These are phyloP conservation scores for Marchantia paleacea DNA, from an alignment of 225 moss, liverwort and hornwort genomes.

Conservation along the genomic window DNA sequence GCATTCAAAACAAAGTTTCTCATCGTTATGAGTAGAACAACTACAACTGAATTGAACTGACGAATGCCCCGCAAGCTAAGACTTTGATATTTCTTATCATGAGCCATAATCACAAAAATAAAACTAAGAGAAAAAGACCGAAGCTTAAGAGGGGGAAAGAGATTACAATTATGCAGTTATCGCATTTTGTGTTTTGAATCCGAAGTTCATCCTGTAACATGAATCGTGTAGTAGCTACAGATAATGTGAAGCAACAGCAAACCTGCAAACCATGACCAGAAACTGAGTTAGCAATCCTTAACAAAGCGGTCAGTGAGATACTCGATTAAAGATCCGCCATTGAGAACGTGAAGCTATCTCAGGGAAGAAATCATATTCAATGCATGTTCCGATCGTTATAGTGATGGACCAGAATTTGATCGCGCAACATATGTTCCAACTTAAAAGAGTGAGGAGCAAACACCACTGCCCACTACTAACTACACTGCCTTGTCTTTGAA, in stretches of 20 bases:
- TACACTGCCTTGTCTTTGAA: too few species aligned
- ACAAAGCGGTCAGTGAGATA: neutral
- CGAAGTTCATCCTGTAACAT: conserved; percentile 80
- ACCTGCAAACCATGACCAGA: conserved; percentile 24
- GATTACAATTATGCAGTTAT: conserved; percentile 82
- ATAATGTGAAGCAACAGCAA: conserved; percentile 57
- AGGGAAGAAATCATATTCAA: neutral
- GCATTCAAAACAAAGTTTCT: conserved; percentile 17
- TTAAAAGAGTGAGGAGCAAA: too few species aligned
- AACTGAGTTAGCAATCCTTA: neutral
- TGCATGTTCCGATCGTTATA: too few species aligned
- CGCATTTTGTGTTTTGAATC: conserved; percentile 86
- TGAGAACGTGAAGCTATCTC: neutral
- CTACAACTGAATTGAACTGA: neutral
- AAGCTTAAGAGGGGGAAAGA: neutral
- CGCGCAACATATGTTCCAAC: too few species aligned
- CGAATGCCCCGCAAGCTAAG: neutral
- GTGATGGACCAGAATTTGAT: too few species aligned
- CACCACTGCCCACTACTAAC: too few species aligned
- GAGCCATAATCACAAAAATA: neutral
- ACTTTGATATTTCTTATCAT: neutral
- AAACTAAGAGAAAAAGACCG: neutral
- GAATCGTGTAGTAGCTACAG: conserved; percentile 74
- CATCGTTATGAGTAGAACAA: neutral
- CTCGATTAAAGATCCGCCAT: neutral